Evolutionary conservation across 352 stramenopile species (phyloP).

Genomic region (Phytophthora pluvialis): DNA sequence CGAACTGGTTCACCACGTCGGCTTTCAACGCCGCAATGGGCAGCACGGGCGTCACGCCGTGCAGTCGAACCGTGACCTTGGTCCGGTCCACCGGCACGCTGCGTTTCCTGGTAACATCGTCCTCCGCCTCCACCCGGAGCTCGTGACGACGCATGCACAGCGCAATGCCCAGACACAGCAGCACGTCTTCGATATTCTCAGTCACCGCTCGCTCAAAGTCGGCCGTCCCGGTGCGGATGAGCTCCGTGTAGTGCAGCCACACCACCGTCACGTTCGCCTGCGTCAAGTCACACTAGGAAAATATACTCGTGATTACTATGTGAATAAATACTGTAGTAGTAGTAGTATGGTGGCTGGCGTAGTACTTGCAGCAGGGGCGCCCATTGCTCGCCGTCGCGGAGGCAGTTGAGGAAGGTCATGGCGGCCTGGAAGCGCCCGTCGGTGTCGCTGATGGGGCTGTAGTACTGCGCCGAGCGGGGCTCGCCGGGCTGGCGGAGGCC

Average conservation of each 20-base stretch:
- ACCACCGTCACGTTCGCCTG: constrained; percentile 53
- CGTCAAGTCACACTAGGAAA: constrained; percentile 55
- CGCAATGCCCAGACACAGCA: constrained; percentile 69
- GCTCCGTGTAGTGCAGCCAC: constrained; percentile 60
- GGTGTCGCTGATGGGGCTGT: constrained; percentile 53
- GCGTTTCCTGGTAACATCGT: constrained; percentile 45
- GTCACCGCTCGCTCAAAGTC: constrained; percentile 64
- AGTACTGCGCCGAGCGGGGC: constrained; percentile 51
- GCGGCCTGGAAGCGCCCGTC: constrained; percentile 65
- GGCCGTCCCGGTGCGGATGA: constrained; percentile 51
- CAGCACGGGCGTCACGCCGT: constrained; percentile 70
- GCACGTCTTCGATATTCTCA: constrained; percentile 64
- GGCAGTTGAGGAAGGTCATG: constrained; percentile 64
- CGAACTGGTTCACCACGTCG: constrained; percentile 80
- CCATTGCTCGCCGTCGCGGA: constrained; percentile 58
- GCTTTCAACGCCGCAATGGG: constrained; percentile 78
- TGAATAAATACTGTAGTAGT: background rate
- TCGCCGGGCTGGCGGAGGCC: constrained; percentile 46
- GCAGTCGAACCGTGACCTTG: constrained; percentile 67
- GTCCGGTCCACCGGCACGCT: constrained; percentile 51
- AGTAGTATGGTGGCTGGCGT: background rate
- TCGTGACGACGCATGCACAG: constrained; percentile 71
- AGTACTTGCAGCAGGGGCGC: constrained; percentile 49
- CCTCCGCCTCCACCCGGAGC: constrained; percentile 59
- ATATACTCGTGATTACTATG: constrained; percentile 1